Base-by-base conservation (phyloP, 78 protist genomes). In the Andalucia godoyi region DNA sequence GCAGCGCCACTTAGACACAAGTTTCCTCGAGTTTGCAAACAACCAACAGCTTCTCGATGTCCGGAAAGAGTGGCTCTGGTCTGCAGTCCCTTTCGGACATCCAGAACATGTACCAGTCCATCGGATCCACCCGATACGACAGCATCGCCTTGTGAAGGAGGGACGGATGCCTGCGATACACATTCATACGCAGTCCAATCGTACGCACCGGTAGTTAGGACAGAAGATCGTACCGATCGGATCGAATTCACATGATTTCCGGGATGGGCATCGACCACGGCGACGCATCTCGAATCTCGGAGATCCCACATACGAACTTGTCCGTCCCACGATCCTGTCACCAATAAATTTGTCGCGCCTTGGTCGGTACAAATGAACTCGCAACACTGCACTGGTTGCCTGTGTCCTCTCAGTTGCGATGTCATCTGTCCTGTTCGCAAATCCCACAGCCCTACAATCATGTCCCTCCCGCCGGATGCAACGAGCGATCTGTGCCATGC, bases 391-490 rank as follows among this genome's bases (percentile, higher is more conserved):
- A n/a, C n/a, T n/a, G n/a, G n/a, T n/a, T 47, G 55, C 55, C 69
- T 25, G 4, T 39, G 7, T 18, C 36, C 9, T 4, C 13, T 2
- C 12, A 60, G 13, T 13, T 9, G 12, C 57, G 40, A 13, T 43
- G 23, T 2, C 27, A 43, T 21, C 21, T 2, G n/a, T 9, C 40
- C 40, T 2, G 53, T 37, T 27, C 1, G 30, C 21, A 68, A 18
- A 13, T 68, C 74, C 74, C 74, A 68, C 21, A 18, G 2, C 21
- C 21, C 18, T 13, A 45, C 52, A 15, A 1, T 18, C 21, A 60
- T 62, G 27, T 29, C 41, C 37, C 74, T 52, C 64, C 47, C 74
- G 36, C 68, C 74, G 45, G 34, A 18, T 15, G 46, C 40, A 38
- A 68, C 37, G 33, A 23, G 25, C 18, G 41, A 12, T 36, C 32